Base-by-base conservation (phyloP, 2,329 filamentous ascomycete species). In the Colletotrichum zoysiae region DNA sequence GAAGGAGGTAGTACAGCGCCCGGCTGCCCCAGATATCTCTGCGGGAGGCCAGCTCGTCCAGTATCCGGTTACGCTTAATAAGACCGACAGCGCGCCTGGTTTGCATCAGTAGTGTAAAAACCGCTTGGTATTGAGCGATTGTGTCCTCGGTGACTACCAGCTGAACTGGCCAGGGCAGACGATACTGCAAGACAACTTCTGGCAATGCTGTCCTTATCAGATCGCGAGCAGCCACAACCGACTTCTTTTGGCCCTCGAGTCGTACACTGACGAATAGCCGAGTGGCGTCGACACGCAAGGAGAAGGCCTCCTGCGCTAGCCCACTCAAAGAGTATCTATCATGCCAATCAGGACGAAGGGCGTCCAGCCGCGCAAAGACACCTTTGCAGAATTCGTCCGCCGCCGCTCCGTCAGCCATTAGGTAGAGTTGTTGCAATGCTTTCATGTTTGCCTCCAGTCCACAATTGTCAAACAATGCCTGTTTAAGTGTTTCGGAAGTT, bases 291-390 rank as follows among this genome's bases (percentile, higher is more conserved):
- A 93, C 80, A 1, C 83, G 82, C 0, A 81, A 75, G 1, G 89
- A 86, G 78, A 94, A 95, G 0, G 92, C 90, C 67, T 91, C 91
- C 70, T 94, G 92, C 0, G 92, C 91, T 2, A 94, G 82, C 75
- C 95, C 93, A 0, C 93, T 96, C 38, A 98, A 84, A 0, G 92
- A 86, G 77, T 95, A 97, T 26, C 91, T 89, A 79, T 98, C 94
- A 73, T 92, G 91, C 95, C 95, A 98, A 46, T 82, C 83, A 7
- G 78, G 80, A 78, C 83, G 86, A 20, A 86, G 76, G 1, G 82
- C 84, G 75, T 96, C 93, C 56, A 98, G 87, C 60, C 92, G 90
- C 67, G 91, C 88, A 77, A 97, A 97, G 1, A 98, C 80, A 16
- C 88, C 87, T 35, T 86, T 86, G 16, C 92, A 88, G 75, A 97